Base-by-base conservation (phyloP, 1,284 basidiomycete genomes). In the Taiwanofungus camphoratus region DNA sequence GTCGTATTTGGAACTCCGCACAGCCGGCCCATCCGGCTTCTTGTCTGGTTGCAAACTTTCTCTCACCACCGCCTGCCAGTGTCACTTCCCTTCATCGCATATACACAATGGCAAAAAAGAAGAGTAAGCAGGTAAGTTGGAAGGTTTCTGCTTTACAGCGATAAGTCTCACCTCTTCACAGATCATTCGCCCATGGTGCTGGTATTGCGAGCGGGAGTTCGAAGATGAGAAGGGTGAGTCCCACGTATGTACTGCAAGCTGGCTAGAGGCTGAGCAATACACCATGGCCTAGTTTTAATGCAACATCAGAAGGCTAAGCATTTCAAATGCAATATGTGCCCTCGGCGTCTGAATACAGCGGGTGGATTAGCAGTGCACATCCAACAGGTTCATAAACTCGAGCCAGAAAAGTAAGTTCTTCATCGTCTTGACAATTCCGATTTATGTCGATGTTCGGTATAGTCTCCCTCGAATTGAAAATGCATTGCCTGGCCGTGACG, bases 231-330 rank as follows among this genome's bases (percentile, higher is more conserved):
- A 95, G 70, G 91, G 91, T 90, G 51, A 51, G 41, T 20, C 44
- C 31, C 18, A 21, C 34, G 15, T 33, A 34, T 20, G 33, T 13
- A 31, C 18, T 9, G 13, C 40, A 18, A 21, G 8, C 41, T 16
- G 39, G 34, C 42, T 49, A 21, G 41, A 41, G 15, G n/a, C 29
- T 34, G 20, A 41, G 11, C 4, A 19, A 19, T 13, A 29, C 6
- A 16, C 6, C 9, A 13, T 27, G 9, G 30, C 46, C 5, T 55
- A 94, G 96, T 99, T 49, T 78, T 99, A 51, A 88, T 99, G 79
- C 92, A 96, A 64, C 95, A 99, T 65, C 96, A 99, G 64, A 99
- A 98, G 69, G 95, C 95, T 13, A 99, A 98, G 67, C 95, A 99
- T 63, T 99, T 98, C 77, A 94, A 94, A 65, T 98, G 95, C 61